Evolutionary conservation across 2,329 filamentous ascomycete species (phyloP).

Genomic region (Fusarium keratoplasticum): DNA sequence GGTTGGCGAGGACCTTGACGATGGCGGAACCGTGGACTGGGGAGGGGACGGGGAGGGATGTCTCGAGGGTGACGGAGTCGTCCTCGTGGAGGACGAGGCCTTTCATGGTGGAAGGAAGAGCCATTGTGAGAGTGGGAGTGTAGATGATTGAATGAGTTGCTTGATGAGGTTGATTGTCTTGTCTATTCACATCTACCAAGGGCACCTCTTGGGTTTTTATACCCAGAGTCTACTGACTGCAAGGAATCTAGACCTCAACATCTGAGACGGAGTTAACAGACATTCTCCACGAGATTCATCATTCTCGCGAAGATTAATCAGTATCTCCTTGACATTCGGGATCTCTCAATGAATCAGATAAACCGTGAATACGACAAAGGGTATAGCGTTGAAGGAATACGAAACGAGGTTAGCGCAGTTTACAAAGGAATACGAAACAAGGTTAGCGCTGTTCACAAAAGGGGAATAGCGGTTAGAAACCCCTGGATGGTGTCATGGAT

Average conservation of each 20-base stretch:
- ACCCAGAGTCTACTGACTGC: background rate
- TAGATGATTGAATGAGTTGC: background rate
- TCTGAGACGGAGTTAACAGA: background rate
- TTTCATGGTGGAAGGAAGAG: constrained; percentile 35
- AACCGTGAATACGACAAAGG: background rate
- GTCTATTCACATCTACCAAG: background rate
- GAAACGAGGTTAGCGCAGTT: constrained; percentile 7
- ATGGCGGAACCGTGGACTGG: constrained; percentile 32
- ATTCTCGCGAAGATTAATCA: background rate
- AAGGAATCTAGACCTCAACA: background rate
- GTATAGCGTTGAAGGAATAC: constrained; percentile 4
- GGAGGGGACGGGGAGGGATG: constrained; percentile 29
- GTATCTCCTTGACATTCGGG: background rate
- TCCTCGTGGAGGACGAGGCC: constrained; percentile 31
- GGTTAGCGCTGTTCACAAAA: background rate
- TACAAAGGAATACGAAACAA: constrained; percentile 8
- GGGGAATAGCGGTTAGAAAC: background rate
- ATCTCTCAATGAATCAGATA: background rate
- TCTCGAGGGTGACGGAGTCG: constrained; percentile 18
- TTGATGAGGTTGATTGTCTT: background rate
- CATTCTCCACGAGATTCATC: background rate
- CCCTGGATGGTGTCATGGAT: background rate
- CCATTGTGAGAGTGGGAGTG: constrained; percentile 11
- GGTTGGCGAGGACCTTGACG: constrained; percentile 39
- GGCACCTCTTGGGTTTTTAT: background rate